Evolutionary conservation across 495 filamentous ascomycete genomes (phyloP).

Genomic region (Rusavskia elegans): DNA sequence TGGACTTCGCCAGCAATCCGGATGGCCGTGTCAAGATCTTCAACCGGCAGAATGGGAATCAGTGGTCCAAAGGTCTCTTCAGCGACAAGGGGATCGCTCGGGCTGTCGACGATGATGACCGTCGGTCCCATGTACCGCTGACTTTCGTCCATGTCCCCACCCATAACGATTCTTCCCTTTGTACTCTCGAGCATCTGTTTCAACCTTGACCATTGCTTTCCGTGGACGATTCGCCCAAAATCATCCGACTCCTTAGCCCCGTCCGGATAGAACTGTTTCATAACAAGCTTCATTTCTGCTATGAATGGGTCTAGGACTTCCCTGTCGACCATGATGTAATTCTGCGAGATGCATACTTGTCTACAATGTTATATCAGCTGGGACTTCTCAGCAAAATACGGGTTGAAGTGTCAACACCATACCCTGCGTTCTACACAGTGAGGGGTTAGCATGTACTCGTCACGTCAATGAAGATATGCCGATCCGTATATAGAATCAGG

Average conservation of each 20-base stretch:
- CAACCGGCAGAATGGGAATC: conserved; percentile 59
- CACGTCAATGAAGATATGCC: no score
- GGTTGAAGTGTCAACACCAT: no score
- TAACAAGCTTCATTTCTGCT: conserved; percentile 50
- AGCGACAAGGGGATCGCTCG: conserved; percentile 59
- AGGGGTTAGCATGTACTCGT: no score
- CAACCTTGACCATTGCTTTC: conserved; percentile 61
- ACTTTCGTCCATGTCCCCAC: conserved; percentile 63
- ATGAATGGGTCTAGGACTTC: conserved; percentile 56
- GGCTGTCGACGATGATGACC: conserved; percentile 55
- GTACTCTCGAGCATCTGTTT: conserved; percentile 75
- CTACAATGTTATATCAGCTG: conserved; percentile 37
- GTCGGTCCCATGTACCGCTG: conserved; percentile 78
- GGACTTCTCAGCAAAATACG: no score
- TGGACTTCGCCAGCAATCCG: conserved; percentile 57
- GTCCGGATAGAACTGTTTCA: conserved; percentile 70
- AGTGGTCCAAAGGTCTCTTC: conserved; percentile 87
- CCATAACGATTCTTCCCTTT: conserved; percentile 70
- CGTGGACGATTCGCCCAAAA: conserved; percentile 64
- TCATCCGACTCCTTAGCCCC: conserved; percentile 62
- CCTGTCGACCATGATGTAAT: conserved; percentile 73
- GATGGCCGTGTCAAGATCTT: conserved; percentile 68
- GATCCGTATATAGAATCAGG: no score
- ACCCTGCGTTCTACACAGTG: no score
- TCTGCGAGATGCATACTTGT: conserved; percentile 78